Conservation (phyloP, 306 rosid genomes). For the Cicer pinnatifidum region DNA sequence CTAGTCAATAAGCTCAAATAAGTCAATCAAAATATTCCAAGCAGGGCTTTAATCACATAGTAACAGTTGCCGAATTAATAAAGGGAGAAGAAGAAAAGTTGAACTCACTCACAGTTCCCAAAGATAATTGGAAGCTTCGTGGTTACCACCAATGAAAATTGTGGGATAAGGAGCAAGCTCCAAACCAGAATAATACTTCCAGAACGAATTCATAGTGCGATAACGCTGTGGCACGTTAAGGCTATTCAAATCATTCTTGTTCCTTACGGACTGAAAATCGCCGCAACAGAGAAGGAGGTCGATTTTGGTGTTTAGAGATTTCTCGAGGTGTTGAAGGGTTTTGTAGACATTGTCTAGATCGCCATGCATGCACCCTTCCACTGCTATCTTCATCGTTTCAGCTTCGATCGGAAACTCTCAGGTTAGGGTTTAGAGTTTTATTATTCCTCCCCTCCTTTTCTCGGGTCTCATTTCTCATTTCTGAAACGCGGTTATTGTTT, state of each 20-base stretch:
- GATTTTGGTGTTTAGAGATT: conserved; percentile 63
- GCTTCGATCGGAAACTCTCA: neutral
- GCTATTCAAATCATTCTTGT: conserved; percentile 75
- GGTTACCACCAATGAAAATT: conserved; percentile 94
- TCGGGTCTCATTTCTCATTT: neutral
- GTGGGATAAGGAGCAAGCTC: conserved; percentile 87
- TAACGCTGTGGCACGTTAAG: conserved; percentile 67
- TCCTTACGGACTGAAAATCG: conserved; percentile 95
- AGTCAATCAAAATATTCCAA: neutral
- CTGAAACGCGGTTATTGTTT: neutral
- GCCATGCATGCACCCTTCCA: conserved; percentile 96
- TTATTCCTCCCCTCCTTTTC: neutral
- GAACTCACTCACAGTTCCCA: conserved; percentile 86
- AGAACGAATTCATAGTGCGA: conserved; percentile 80
- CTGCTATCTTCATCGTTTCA: conserved; percentile 73
- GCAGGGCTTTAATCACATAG: neutral
- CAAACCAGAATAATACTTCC: conserved; percentile 90
- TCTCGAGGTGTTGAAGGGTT: conserved; percentile 70
- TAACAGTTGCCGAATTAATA: neutral
- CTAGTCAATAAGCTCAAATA: neutral
- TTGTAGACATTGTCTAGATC: conserved; percentile 86
- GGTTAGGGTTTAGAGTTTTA: neutral
- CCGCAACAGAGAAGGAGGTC: conserved; percentile 98
- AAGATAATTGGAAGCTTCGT: conserved; percentile 88
- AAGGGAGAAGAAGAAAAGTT: neutral